Conservation (phyloP, 1,284 basidiomycete species). For the Cutaneotrichosporon curvatum region DNA sequence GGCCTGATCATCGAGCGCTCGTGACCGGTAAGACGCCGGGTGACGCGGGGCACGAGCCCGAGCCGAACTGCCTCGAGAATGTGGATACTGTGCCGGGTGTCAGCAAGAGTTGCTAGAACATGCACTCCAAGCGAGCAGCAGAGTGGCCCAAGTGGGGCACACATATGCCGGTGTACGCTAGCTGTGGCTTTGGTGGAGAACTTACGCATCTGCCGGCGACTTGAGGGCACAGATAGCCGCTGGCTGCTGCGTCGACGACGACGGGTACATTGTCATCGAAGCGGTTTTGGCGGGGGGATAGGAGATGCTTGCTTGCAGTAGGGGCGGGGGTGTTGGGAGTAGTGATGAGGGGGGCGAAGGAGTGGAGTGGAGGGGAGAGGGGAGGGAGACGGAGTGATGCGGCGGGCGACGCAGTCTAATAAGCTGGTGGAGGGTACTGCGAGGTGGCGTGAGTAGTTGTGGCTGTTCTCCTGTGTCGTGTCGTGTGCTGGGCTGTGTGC, state of each 20-base stretch:
- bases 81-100: conserved; percentile 53
- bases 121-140: background rate
- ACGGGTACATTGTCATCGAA: conserved; percentile 28
- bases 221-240: conserved; percentile 43
- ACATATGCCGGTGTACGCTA: no score
- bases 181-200: no score
- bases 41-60: conserved; percentile 81
- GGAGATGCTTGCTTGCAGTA: background rate
- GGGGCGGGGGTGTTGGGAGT: no score
- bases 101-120: background rate
- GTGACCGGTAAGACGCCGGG: conserved; percentile 79
- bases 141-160: conserved; percentile 14
- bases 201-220: conserved; percentile 41
- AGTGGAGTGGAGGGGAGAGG: background rate
- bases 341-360: no score
- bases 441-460: background rate
- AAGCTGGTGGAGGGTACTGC: background rate
- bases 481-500: no score
- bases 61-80: conserved; percentile 87
- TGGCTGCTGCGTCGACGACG: conserved; percentile 40
- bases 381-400: no score
- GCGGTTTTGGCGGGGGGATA: no score
- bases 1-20: conserved; percentile 86
- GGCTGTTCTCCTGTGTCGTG: background rate
- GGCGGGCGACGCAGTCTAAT: background rate